phyloP scores from a whole-genome alignment of 371 early-diverging fungal genomes.

The Batkoa obscura region DNA sequence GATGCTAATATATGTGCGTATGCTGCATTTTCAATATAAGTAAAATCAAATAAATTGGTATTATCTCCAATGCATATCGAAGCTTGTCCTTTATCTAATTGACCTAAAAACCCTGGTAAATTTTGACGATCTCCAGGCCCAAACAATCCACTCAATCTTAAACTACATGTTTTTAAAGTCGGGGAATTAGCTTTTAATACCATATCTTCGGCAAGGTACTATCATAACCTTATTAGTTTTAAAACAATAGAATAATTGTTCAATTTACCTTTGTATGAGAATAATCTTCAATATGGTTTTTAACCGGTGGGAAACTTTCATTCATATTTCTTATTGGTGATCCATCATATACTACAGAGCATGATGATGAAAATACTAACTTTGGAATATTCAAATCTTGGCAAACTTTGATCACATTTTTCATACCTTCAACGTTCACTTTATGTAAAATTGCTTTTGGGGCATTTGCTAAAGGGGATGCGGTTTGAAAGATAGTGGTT shows the following conservation, averaged over 20 bases:
- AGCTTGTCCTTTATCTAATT: conserved; percentile 46
- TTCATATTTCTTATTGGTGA: conserved; percentile 53
- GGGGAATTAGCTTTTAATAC: conserved; percentile 57
- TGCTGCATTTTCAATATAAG: conserved; percentile 85
- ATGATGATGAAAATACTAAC: conserved; percentile 71
- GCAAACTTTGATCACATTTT: conserved; percentile 65
- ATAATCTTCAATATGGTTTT: conserved; percentile 65
- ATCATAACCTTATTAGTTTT: conserved; percentile 7
- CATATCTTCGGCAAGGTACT: conserved; percentile 63
- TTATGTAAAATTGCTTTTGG: conserved; percentile 33
- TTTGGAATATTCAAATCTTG: conserved; percentile 36
- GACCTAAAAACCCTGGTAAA: conserved; percentile 56
- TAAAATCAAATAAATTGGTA: conserved; percentile 73
- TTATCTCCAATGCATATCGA: conserved; percentile 76
- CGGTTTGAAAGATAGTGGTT: conserved; percentile 51
- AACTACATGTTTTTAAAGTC: conserved; percentile 45
- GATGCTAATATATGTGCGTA: conserved; percentile 78
- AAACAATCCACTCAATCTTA: conserved; percentile 84
- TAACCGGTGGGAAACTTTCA: conserved; percentile 54
- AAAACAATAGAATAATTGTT: not conserved
- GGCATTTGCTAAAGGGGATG: conserved; percentile 66
- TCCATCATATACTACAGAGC: conserved; percentile 76
- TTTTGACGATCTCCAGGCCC: conserved; percentile 80
- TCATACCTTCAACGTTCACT: conserved; percentile 81
- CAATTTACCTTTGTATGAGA: conserved; percentile 68